Evolutionary conservation across 495 filamentous ascomycete genomes (phyloP).

Genomic region (Annulohypoxylon bovei): DNA sequence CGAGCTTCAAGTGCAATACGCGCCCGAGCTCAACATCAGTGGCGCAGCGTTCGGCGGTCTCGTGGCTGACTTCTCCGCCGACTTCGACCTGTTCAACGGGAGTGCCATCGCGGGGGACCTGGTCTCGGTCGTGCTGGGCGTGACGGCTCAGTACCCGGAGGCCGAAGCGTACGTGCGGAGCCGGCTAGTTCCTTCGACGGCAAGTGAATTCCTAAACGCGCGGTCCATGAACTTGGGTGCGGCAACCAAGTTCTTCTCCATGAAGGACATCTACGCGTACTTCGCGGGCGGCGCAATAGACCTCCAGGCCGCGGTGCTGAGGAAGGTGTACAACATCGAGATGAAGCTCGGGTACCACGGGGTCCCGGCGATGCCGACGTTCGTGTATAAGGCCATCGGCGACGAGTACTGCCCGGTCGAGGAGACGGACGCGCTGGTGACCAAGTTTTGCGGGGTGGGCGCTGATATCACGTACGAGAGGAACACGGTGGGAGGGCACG

Average conservation of each 20-base stretch:
- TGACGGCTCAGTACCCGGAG: slow-evolving; percentile 43
- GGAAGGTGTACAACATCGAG: slow-evolving; percentile 45
- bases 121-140: slow-evolving; percentile 39
- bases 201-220: slow-evolving; percentile 45
- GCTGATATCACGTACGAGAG: slow-evolving; percentile 55
- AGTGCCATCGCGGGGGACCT: slow-evolving; percentile 38
- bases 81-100: slow-evolving; percentile 37
- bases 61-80: slow-evolving; percentile 45
- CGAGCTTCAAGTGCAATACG: slow-evolving; percentile 63
- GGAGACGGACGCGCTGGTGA: slow-evolving; percentile 57
- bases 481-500: slow-evolving; percentile 51
- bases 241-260: slow-evolving; percentile 41
- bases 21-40: slow-evolving; percentile 61
- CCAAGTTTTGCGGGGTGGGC: slow-evolving; percentile 50
- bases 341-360: slow-evolving; percentile 56
- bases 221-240: slow-evolving; percentile 39
- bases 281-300: slow-evolving; percentile 50
- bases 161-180: slow-evolving; percentile 29
- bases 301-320: slow-evolving; percentile 38
- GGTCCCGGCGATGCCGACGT: slow-evolving; percentile 57
- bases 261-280: slow-evolving; percentile 53
- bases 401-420: slow-evolving; percentile 56
- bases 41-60: slow-evolving; percentile 63
- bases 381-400: slow-evolving; percentile 60
- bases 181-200: slow-evolving; percentile 33